Conservation (phyloP, 768 basidiomycete species). For the Galerina marginata region DNA sequence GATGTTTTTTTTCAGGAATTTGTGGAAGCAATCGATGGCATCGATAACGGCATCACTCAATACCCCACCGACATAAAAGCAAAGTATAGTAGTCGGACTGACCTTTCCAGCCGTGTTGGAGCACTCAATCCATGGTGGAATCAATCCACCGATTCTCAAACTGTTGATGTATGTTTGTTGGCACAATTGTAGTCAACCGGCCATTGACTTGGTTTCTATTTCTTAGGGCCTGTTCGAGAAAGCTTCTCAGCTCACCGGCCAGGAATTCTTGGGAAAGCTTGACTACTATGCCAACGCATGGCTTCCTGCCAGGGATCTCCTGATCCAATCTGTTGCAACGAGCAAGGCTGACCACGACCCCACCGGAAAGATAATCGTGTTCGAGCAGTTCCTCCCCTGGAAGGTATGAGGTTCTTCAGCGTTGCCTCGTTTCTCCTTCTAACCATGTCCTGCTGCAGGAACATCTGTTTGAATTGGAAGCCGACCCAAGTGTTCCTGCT, state of each 20-base stretch:
- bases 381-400: slow-evolving; percentile 86
- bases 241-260: slow-evolving; percentile 83
- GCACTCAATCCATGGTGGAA: slow-evolving; percentile 94
- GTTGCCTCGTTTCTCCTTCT: not conserved
- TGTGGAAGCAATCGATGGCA: slow-evolving; percentile 92
- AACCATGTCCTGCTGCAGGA: slow-evolving; percentile 44
- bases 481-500: slow-evolving; percentile 48
- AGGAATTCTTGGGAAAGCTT: slow-evolving; percentile 81
- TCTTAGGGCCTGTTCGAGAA: slow-evolving; percentile 70
- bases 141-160: slow-evolving; percentile 65
- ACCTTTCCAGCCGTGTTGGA: slow-evolving; percentile 84
- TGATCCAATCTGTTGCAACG: slow-evolving; percentile 59
- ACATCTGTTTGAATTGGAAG: slow-evolving; percentile 89
- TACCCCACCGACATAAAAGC: slow-evolving; percentile 70
- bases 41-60: slow-evolving; percentile 93
- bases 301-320: slow-evolving; percentile 89
- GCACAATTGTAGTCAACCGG: not conserved
- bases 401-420: slow-evolving; percentile 57
- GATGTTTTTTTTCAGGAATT: slow-evolving; percentile 64
- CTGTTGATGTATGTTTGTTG: slow-evolving; percentile 67
- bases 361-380: slow-evolving; percentile 77
- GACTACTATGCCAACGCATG: slow-evolving; percentile 88
- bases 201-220: not conserved
- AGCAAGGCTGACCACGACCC: slow-evolving; percentile 66
- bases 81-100: slow-evolving; percentile 78